Conservation (phyloP, 2,329 filamentous ascomycete species). For the Mariannaea elegans region DNA sequence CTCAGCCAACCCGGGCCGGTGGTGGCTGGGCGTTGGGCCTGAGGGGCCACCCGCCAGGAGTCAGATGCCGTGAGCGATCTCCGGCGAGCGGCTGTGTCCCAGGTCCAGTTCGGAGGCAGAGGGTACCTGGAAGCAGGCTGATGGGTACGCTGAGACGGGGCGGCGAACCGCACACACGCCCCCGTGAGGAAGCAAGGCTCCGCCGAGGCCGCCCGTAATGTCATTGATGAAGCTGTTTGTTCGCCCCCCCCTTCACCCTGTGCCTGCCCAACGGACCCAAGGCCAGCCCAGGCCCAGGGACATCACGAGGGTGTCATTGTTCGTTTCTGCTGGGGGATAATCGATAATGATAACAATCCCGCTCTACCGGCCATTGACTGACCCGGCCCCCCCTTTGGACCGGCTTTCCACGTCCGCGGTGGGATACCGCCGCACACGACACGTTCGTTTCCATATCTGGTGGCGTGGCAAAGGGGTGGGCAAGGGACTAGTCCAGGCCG, state of each 20-base stretch:
- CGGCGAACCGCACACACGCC: conserved; percentile 19
- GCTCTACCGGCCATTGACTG: background rate
- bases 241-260: background rate
- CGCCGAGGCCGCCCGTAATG: conserved; percentile 36
- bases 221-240: conserved; percentile 18
- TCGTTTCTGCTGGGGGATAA: conserved; percentile 8
- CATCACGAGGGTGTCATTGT: conserved; percentile 16
- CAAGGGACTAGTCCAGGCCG: background rate
- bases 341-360: conserved; percentile 15
- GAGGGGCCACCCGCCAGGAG: conserved; percentile 19
- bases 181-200: conserved; percentile 25
- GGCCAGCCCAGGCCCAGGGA: background rate
- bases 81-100: conserved; percentile 34
- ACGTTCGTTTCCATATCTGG: background rate
- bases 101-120: conserved; percentile 1
- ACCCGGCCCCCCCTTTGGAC: conserved; percentile 22
- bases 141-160: conserved; percentile 2
- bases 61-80: conserved; percentile 35
- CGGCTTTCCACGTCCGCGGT: conserved; percentile 16
- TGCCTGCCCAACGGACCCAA: background rate
- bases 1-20: conserved; percentile 37
- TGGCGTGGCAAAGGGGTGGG: background rate
- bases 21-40: conserved; percentile 21
- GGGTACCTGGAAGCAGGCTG: conserved; percentile 8
- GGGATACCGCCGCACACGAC: conserved; percentile 1